Evolutionary conservation across 495 filamentous ascomycete species (phyloP).

Genomic region (Trypethelium eluteriae): DNA sequence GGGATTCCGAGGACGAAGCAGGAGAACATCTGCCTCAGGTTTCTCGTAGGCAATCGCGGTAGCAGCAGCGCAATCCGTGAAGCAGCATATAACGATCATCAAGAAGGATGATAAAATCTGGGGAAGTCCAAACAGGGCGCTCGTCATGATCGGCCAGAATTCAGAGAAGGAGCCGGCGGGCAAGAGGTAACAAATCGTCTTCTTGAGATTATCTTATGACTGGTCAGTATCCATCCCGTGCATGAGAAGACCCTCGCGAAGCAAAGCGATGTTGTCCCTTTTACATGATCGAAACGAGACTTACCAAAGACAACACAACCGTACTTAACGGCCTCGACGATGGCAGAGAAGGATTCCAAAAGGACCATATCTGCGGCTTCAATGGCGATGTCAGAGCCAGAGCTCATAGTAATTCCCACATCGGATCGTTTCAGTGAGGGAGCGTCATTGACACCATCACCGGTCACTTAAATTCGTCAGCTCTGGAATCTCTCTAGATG

Average conservation of each 20-base stretch:
- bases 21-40: constrained; percentile 61
- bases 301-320: constrained; percentile 46
- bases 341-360: constrained; percentile 55
- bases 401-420: constrained; percentile 47
- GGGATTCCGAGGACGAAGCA: constrained; percentile 51
- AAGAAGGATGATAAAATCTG: constrained; percentile 59
- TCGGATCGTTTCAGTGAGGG: constrained; percentile 50
- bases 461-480: constrained; percentile 26
- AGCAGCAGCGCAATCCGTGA: constrained; percentile 59
- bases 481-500: constrained; percentile 44
- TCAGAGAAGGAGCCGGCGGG: constrained; percentile 61
- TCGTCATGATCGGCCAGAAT: constrained; percentile 64
- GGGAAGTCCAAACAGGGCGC: constrained; percentile 60
- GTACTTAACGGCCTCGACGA: constrained; percentile 60
- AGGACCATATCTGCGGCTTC: constrained; percentile 67
- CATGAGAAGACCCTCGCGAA: not conserved
- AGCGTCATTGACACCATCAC: constrained; percentile 54
- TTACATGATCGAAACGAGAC: not conserved
- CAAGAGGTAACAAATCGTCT: constrained; percentile 50
- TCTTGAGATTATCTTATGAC: constrained; percentile 46
- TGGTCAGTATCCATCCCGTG: constrained; percentile 16
- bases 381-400: constrained; percentile 55
- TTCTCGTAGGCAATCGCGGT: constrained; percentile 63
- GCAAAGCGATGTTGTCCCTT: not conserved
- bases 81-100: constrained; percentile 54